phyloP scores from a whole-genome alignment of 306 rosid species.

The Astragalus membranaceus region DNA sequence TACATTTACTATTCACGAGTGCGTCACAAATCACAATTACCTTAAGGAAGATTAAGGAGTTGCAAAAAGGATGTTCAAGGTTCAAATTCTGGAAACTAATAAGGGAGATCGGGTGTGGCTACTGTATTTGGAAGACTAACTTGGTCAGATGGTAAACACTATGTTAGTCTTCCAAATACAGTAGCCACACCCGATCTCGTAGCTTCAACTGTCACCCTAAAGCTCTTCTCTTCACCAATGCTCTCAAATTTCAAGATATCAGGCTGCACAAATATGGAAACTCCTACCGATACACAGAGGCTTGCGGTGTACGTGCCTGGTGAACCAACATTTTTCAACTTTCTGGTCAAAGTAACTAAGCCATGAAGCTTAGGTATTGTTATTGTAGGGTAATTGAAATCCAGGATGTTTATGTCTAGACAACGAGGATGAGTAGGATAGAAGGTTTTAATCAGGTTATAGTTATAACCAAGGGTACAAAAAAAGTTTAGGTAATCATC shows the following conservation, averaged over 20 bases:
- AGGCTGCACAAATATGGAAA: conserved; percentile 40
- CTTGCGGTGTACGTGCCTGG: conserved; percentile 41
- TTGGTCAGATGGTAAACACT: too few relatives aligned
- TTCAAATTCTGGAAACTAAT: too few relatives aligned
- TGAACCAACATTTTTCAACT: conserved; percentile 62
- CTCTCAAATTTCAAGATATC: conserved; percentile 30
- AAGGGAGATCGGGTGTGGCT: too few relatives aligned
- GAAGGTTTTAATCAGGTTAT: conserved; percentile 31
- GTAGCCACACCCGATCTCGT: too few relatives aligned
- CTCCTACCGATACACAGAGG: conserved; percentile 25
- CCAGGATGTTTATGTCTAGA: conserved; percentile 16
- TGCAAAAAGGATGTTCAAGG: too few relatives aligned
- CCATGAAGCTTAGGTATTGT: conserved; percentile 38
- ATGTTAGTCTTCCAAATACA: too few relatives aligned
- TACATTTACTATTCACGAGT: too few relatives aligned
- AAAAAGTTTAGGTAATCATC: conserved; percentile 60
- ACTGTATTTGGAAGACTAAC: too few relatives aligned
- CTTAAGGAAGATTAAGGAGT: too few relatives aligned
- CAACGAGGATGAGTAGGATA: conserved; percentile 17
- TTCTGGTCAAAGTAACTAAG: conserved; percentile 36
- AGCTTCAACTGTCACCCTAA: conserved; percentile 32
- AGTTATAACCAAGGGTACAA: conserved; percentile 43
- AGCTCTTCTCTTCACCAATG: conserved; percentile 51
- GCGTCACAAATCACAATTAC: too few relatives aligned
- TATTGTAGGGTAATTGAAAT: conserved; percentile 74